Evolutionary conservation across 2,329 filamentous ascomycete genomes (phyloP), one percentile per base, ranked within the genome.

Genomic region (Arthrobotrys entomopaga): DNA sequence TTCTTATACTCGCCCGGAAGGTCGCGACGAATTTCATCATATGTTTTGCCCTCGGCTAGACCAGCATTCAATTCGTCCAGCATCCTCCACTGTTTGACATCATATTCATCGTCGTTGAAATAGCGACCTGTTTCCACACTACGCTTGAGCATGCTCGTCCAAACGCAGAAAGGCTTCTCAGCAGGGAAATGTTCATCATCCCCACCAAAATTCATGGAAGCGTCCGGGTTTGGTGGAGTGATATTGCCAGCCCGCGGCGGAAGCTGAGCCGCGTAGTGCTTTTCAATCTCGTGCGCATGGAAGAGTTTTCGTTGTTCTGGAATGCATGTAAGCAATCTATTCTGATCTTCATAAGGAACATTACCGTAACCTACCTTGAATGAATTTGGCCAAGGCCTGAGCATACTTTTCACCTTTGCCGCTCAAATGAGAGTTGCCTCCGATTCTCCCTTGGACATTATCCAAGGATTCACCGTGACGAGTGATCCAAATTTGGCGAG

Each of bases 71-170:
- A 87, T 82, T 99, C 95, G 80, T 99, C 96, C 59, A 99, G 87
- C 92, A 97, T 96, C 79, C 93, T 91, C 92, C 94, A 97, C 78
- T 96, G 91, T 84, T 99, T 99, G 78, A 96, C 89, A 77, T 98
- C 95, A 81, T 94, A 97, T 63, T 97, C 92, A 20, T 98, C 94
- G 77, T 98, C 95, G 77, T 96, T 91, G 81, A 98, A 99, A 81
- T 91, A 90, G 77, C 95, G 89, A 0, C 91, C 93, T 0, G 93
- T 96, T 80, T 97, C 89, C 58, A 95, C 89, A 73, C 91, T 93
- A 77, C 95, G 91, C 80, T 91, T 90, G 76, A 99, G 87, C 94
- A 98, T 98, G 1, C 92, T 96, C 0, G 94, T 97, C 95, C 95
- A 99, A 15, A 99, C 92, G 81, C 95, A 99, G 80, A 97, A 98